Conservation (phyloP, 345 rosid genomes). For the Gossypium raimondii region DNA sequence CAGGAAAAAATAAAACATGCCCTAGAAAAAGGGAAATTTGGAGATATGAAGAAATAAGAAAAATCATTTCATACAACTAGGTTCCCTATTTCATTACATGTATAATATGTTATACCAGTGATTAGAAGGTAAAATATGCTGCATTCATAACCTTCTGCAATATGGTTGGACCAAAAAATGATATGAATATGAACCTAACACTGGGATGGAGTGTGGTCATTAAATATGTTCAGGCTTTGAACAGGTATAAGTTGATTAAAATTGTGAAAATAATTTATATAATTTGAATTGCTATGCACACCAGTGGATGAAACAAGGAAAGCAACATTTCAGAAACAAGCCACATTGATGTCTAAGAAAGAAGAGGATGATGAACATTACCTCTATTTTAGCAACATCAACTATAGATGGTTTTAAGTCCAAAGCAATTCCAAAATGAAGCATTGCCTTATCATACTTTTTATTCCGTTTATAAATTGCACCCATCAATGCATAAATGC, state of each 20-base stretch:
- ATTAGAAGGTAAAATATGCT: not conserved
- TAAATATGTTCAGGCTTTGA: not conserved
- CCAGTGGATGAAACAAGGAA: not conserved
- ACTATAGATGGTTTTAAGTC: conserved; percentile 73
- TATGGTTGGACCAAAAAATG: not conserved
- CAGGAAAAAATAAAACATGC: too few species aligned
- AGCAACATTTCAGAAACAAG: not conserved
- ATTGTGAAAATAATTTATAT: not conserved
- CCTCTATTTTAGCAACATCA: conserved; percentile 79
- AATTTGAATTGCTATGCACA: not conserved
- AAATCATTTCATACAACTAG: not conserved
- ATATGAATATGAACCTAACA: not conserved
- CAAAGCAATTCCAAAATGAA: conserved; percentile 80
- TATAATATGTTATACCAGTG: not conserved
- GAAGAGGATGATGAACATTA: conserved; percentile 16
- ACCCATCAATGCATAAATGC: conserved; percentile 81
- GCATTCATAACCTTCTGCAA: not conserved
- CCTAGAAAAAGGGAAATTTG: not conserved
- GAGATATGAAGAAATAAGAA: not conserved
- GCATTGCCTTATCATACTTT: conserved; percentile 72
- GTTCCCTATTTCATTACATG: not conserved
- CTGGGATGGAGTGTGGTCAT: not conserved
- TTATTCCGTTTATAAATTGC: conserved; percentile 55
- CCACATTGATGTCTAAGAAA: not conserved
- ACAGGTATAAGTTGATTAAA: not conserved